These are phyloP conservation scores for Iberis amara DNA, from an alignment of 441 rosid genomes.

Conservation along the genomic window DNA sequence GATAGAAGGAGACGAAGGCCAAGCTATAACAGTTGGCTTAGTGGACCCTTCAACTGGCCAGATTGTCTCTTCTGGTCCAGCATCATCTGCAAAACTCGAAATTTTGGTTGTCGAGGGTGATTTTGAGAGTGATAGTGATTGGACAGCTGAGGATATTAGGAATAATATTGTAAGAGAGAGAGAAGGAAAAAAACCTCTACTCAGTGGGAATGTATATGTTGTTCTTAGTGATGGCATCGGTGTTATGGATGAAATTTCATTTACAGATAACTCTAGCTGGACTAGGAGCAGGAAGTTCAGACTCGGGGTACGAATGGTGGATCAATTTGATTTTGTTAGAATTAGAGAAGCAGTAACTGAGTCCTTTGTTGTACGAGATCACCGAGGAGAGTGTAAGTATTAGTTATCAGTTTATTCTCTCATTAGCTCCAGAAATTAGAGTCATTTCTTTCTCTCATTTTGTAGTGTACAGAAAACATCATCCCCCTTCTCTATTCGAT, in stretches of 20 bases:
- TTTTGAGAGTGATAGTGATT: constrained; percentile 61
- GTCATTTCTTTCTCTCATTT: constrained; percentile 11
- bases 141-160: constrained; percentile 72
- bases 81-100: constrained; percentile 74
- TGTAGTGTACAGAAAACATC: constrained; percentile 92
- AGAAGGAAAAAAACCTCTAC: constrained; percentile 89
- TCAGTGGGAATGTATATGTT: constrained; percentile 61
- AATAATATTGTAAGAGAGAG: constrained; percentile 87
- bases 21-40: constrained; percentile 55
- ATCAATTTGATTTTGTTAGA: constrained; percentile 50
- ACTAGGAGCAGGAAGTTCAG: constrained; percentile 95
- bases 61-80: constrained; percentile 53
- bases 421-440: constrained; percentile 5
- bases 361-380: constrained; percentile 88
- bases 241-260: constrained; percentile 63
- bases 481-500: constrained; percentile 76
- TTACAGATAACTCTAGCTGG: constrained; percentile 99
- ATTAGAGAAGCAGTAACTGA: constrained; percentile 74
- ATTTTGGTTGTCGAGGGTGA: constrained; percentile 92
- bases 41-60: constrained; percentile 56
- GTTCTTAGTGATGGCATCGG: constrained; percentile 66
- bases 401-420: constrained; percentile 6
- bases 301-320: constrained; percentile 76
- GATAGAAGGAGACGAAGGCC: constrained; percentile 72
- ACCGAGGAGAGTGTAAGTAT: constrained; percentile 94